Evolutionary conservation across 2,329 filamentous ascomycete genomes (phyloP), one percentile per base, ranked within the genome.

Genomic region (Penicillium crustosum): DNA sequence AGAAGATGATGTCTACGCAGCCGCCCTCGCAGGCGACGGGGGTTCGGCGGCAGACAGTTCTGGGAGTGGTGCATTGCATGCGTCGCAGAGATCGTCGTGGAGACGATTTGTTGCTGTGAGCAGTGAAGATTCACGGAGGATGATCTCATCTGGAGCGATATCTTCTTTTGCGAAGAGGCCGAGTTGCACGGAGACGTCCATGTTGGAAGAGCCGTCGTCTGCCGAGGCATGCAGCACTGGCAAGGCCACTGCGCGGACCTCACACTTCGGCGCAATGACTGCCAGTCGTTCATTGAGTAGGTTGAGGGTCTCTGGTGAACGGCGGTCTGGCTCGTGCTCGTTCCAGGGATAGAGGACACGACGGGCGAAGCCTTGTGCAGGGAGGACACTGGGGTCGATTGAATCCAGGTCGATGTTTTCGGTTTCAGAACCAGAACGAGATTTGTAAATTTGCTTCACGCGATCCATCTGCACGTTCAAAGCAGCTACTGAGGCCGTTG

Each of bases 121-220:
- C 8, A 96, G 83, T 9, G 92, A 94, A 60, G 89, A 90, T 70
- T 99, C 94, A 48, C 85, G 80, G 31, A 99, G 82, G 2, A 97
- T 86, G 6, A 83, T 80, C 71, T 95, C 89, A 10, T 89, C 90
- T 0, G 91, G 85, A 0, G 80, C 77, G 38, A 97, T 90, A 63
- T 96, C 88, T 62, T 90, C 84, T 66, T 86, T 90, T 8, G 93
- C 93, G 72, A 97, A 97, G 4, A 99, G 83, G 5, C 94, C 94
- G 0, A 99, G 83, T 74, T 99, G 94, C 56, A 82, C 83, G 4
- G 82, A 83, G 25, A 78, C 78, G 48, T 83, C 71, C 55, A 42
- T 48, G 36, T 10, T 29, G 3, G 50, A 44, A 6, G 31, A 12
- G 3, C 58, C 53, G 13, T 56, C 57, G 8, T 57, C 57, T 25